Conservation (phyloP, 495 filamentous ascomycete genomes). For the Penicillium subrubescens region DNA sequence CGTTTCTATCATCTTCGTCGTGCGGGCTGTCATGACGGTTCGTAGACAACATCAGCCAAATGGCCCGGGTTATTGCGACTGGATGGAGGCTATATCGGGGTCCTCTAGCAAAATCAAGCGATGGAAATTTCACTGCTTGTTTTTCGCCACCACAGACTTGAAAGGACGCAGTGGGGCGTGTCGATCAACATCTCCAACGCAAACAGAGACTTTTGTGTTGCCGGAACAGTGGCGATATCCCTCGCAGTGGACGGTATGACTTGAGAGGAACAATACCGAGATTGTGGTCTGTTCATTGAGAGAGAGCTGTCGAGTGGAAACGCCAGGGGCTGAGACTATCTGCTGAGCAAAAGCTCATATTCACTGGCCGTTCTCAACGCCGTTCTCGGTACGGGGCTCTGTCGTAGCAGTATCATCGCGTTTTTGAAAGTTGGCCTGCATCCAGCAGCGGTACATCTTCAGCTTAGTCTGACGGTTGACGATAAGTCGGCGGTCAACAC, state of each 20-base stretch:
- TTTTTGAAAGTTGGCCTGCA: conserved; percentile 89
- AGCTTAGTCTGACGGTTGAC: conserved; percentile 87
- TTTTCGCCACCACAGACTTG: neutral
- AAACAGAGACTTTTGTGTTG: neutral
- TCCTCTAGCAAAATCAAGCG: neutral
- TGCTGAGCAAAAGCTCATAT: neutral
- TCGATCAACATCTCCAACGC: neutral
- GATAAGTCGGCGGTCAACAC: conserved; percentile 80
- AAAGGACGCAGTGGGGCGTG: neutral
- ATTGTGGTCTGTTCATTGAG: neutral
- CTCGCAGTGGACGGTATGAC: neutral
- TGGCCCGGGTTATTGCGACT: too few relatives aligned
- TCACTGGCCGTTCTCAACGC: conserved; percentile 20
- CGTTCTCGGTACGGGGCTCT: neutral
- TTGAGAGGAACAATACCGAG: neutral
- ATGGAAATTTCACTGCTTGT: neutral
- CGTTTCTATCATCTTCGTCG: conserved; percentile 5
- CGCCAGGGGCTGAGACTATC: neutral
- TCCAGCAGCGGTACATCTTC: conserved; percentile 98
- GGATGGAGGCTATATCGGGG: neutral
- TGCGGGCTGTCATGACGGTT: neutral
- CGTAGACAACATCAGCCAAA: neutral
- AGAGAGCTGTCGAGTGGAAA: too few relatives aligned
- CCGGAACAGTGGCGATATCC: neutral
- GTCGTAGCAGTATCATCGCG: conserved; percentile 31